A percentile compares a stretch with the other conserved stretches of the same genome.
phyloP scores from a whole-genome alignment of 2,329 filamentous ascomycete genomes.

The Venturia oleaginea region DNA sequence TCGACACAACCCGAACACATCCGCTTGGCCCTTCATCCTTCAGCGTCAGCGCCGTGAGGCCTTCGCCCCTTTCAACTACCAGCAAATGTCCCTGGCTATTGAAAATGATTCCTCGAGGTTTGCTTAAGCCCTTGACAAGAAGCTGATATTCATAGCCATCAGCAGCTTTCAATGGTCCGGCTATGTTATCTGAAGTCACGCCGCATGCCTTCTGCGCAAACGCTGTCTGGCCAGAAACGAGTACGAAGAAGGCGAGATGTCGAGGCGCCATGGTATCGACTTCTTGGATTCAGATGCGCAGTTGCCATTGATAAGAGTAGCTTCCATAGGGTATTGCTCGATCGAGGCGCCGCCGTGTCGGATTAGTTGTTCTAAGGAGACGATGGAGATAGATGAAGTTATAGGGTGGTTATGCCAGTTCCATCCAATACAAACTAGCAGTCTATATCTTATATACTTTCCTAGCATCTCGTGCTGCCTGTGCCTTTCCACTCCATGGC shows the following conservation, averaged over 20 bases:
- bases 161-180: not conserved
- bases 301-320: not conserved
- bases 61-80: conserved; percentile 30
- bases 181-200: not conserved
- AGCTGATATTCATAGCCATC: conserved; percentile 17
- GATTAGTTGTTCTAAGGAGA: not conserved
- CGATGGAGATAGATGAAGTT: not conserved
- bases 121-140: conserved; percentile 29
- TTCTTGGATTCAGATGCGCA: not conserved
- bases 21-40: conserved; percentile 22
- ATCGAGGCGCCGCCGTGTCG: not conserved
- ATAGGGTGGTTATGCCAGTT: not conserved
- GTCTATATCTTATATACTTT: not conserved
- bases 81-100: conserved; percentile 33
- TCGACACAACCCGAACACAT: conserved; percentile 18
- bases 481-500: no score
- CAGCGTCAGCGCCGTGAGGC: conserved; percentile 31
- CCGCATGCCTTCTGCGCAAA: not conserved
- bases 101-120: conserved; percentile 32
- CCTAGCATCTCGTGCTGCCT: no score
- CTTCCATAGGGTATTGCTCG: not conserved
- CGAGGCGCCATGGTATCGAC: not conserved
- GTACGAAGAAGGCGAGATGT: not conserved
- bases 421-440: not conserved
- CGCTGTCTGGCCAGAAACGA: not conserved